A percentile compares a stretch with the other conserved stretches of the same genome.
These are phyloP conservation scores for Chaetomiaceae sp. DNA, from an alignment of 2,329 filamentous ascomycete species.

Conservation along the genomic window DNA sequence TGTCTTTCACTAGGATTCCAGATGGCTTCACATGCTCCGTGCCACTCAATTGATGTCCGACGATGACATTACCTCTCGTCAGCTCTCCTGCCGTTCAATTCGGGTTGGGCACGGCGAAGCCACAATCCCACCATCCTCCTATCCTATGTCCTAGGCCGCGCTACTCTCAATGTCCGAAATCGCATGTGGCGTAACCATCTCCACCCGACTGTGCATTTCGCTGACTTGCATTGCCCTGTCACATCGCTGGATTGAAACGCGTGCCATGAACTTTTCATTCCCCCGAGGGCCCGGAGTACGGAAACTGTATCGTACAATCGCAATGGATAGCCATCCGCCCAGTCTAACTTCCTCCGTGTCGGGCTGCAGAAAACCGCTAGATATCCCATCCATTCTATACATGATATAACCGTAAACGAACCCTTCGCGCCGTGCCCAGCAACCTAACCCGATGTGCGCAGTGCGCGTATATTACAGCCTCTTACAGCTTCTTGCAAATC, in stretches of 20 bases:
- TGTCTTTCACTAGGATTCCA: no score
- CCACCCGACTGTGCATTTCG: neutral
- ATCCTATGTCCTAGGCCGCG: no score
- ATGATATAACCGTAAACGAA: slow-evolving; percentile 26
- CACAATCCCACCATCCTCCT: neutral
- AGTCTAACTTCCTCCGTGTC: slow-evolving; percentile 21
- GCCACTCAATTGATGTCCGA: slow-evolving; percentile 5
- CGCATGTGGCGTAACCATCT: neutral
- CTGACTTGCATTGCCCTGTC: neutral
- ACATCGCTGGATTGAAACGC: neutral
- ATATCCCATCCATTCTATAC: slow-evolving; percentile 29
- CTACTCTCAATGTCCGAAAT: slow-evolving; percentile 3
- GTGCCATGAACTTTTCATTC: slow-evolving; percentile 7
- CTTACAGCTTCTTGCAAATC: slow-evolving; percentile 87
- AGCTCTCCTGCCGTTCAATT: neutral
- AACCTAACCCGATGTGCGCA: slow-evolving; percentile 21
- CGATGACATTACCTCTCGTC: no score
- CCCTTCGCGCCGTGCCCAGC: slow-evolving; percentile 25
- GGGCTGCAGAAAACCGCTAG: slow-evolving; percentile 22
- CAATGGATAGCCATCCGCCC: slow-evolving; percentile 23
- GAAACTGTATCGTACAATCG: slow-evolving; percentile 28
- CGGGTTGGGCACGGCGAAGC: neutral
- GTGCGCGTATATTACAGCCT: slow-evolving; percentile 61
- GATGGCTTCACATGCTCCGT: neutral
- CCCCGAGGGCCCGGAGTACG: slow-evolving; percentile 21